A percentile compares a stretch with the other conserved stretches of the same genome.
phyloP scores from a whole-genome alignment of 2,329 filamentous ascomycete species.

The Calcarisporium arbuscula region DNA sequence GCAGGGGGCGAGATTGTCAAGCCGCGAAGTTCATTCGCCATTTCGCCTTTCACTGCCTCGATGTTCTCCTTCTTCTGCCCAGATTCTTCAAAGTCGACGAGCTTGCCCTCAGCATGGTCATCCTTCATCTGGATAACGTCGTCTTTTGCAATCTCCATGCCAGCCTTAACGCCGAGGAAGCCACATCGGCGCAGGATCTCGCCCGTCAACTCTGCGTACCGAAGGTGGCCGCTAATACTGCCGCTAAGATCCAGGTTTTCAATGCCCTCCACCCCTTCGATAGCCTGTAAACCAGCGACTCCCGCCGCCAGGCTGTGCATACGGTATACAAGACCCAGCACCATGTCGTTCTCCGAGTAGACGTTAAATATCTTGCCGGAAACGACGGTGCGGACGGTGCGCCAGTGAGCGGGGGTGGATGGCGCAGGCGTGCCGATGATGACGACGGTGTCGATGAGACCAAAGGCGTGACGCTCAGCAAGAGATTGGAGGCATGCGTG shows the following conservation, averaged over 20 bases:
- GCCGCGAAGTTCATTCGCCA: conserved; percentile 20
- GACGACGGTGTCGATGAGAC: conserved; percentile 75
- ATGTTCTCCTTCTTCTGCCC: conserved; percentile 1
- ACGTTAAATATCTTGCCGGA: conserved; percentile 81
- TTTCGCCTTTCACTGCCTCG: conserved; percentile 1
- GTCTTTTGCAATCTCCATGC: conserved; percentile 44
- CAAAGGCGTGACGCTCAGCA: conserved; percentile 73
- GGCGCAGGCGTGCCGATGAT: conserved; percentile 77
- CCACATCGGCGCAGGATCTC: conserved; percentile 48
- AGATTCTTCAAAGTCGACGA: conserved; percentile 21
- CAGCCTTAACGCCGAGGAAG: conserved; percentile 39
- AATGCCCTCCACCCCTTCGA: conserved; percentile 61
- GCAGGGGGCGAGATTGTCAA: conserved; percentile 21
- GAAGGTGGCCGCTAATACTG: conserved; percentile 46
- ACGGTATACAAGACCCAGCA: conserved; percentile 82
- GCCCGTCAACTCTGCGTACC: conserved; percentile 44
- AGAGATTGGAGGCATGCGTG: conserved; percentile 74
- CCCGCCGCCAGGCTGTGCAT: conserved; percentile 77
- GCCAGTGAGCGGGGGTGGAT: conserved; percentile 66
- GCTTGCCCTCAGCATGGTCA: conserved; percentile 20
- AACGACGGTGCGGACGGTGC: conserved; percentile 68
- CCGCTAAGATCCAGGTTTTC: conserved; percentile 47
- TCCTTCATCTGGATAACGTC: conserved; percentile 42
- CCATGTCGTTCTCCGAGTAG: conserved; percentile 79
- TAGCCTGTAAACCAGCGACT: conserved; percentile 73